These are phyloP conservation scores for Scutellaria barbata DNA, from an alignment of 257 asterid species.

Conservation along the genomic window DNA sequence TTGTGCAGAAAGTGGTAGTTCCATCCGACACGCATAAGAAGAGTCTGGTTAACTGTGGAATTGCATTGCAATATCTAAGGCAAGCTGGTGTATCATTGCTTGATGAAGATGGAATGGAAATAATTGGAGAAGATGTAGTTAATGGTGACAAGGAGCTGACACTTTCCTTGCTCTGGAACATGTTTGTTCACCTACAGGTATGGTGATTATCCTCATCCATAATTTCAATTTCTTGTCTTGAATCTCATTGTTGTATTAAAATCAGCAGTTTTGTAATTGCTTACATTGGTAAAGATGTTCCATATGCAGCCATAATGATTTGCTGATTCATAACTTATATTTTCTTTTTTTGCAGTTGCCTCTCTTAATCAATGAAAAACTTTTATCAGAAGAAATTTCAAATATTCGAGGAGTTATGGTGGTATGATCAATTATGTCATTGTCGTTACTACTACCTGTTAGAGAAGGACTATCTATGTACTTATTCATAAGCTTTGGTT, in stretches of 20 bases:
- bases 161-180: slow-evolving; percentile 85
- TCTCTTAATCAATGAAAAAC: slow-evolving; percentile 64
- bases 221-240: background rate
- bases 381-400: slow-evolving; percentile 71
- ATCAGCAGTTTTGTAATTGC: background rate
- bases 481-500: slow-evolving; percentile 7
- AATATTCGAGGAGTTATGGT: slow-evolving; percentile 61
- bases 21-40: slow-evolving; percentile 88
- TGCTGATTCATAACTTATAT: slow-evolving; percentile 35
- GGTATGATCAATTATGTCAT: slow-evolving; percentile 56
- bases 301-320: slow-evolving; percentile 12
- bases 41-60: slow-evolving; percentile 71
- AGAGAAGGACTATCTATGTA: slow-evolving; percentile 17
- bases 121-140: slow-evolving; percentile 73
- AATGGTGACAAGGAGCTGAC: slow-evolving; percentile 84
- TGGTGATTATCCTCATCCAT: slow-evolving; percentile 9
- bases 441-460: slow-evolving; percentile 33
- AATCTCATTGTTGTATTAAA: slow-evolving; percentile 6
- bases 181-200: slow-evolving; percentile 95
- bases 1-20: slow-evolving; percentile 79
- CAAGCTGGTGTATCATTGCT: slow-evolving; percentile 66
- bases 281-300: slow-evolving; percentile 20
- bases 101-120: slow-evolving; percentile 79
- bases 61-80: slow-evolving; percentile 74
- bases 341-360: slow-evolving; percentile 70